Percentiles rank a stretch among this genome's conserved stretches.
Conservation (phyloP, 2,329 filamentous ascomycete genomes). For the Colletotrichum sp. region DNA sequence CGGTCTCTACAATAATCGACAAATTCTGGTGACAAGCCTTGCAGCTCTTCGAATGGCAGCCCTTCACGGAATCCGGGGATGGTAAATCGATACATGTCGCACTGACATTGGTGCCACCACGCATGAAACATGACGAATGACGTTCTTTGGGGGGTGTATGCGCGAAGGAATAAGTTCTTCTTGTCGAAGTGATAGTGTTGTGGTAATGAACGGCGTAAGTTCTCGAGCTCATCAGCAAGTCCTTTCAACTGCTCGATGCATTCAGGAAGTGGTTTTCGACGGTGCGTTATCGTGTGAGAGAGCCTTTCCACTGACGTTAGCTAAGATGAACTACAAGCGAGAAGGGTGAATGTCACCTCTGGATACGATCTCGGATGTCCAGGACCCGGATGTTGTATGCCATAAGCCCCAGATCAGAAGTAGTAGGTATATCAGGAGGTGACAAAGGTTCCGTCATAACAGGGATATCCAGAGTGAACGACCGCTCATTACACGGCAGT, state of each 20-base stretch:
- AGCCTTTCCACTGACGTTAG: slow-evolving; percentile 13
- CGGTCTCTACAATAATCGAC: neutral
- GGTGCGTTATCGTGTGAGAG: slow-evolving; percentile 25
- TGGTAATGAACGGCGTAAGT: slow-evolving; percentile 14
- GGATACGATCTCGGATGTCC: slow-evolving; percentile 13
- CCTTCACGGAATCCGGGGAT: slow-evolving; percentile 23
- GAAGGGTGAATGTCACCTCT: neutral
- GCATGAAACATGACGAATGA: slow-evolving; percentile 27
- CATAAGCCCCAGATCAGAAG: neutral
- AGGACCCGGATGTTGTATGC: slow-evolving; percentile 11
- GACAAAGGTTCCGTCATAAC: slow-evolving; percentile 3
- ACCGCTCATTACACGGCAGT: slow-evolving; percentile 8
- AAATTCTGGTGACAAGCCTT: neutral
- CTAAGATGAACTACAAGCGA: neutral
- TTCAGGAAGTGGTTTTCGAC: slow-evolving; percentile 14
- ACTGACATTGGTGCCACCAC: slow-evolving; percentile 31
- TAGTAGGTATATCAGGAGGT: neutral
- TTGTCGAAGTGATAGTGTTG: slow-evolving; percentile 18
- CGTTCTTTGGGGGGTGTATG: slow-evolving; percentile 25
- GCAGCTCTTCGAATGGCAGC: neutral
- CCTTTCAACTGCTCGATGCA: neutral
- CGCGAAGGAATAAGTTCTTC: slow-evolving; percentile 24
- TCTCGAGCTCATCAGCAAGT: slow-evolving; percentile 15
- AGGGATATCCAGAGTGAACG: slow-evolving; percentile 9
- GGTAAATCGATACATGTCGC: slow-evolving; percentile 27